A percentile compares a stretch with the other conserved stretches of the same genome.
Conservation (phyloP, 768 basidiomycete species). For the Nidularia sp. region DNA sequence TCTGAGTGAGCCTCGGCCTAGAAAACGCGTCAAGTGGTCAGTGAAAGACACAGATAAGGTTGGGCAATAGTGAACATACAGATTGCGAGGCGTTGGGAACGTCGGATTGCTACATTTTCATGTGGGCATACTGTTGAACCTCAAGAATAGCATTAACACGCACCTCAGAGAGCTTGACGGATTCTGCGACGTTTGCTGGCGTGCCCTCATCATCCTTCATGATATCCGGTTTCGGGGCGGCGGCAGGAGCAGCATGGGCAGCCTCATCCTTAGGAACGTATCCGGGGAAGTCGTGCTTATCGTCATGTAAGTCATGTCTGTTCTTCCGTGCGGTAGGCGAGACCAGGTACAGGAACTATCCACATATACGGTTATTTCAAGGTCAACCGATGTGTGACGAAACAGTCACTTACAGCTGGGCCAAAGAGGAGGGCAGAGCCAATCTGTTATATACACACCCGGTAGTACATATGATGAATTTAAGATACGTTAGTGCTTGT, state of each 20-base stretch:
- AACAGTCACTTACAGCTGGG: conserved; percentile 28
- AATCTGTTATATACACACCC: conserved; percentile 17
- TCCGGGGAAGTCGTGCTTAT: conserved; percentile 26
- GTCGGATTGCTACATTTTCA: conserved; percentile 16
- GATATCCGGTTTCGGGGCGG: conserved; percentile 13
- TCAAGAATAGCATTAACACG: conserved; percentile 5
- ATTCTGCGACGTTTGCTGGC: conserved; percentile 28
- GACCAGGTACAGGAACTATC: conserved; percentile 35
- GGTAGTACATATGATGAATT: background rate
- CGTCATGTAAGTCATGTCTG: conserved; percentile 25
- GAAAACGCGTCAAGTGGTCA: background rate
- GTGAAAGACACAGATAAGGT: background rate
- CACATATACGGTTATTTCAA: too few species aligned
- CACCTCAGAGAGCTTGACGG: conserved; percentile 26
- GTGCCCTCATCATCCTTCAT: conserved; percentile 38
- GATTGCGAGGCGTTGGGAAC: conserved; percentile 20
- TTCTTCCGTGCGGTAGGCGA: conserved; percentile 35
- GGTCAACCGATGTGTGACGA: too few species aligned
- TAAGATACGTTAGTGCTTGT: background rate
- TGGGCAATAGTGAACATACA: conserved; percentile 10
- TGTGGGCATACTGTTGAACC: background rate
- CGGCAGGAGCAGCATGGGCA: conserved; percentile 6
- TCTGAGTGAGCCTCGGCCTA: conserved; percentile 2
- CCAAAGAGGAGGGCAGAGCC: conserved; percentile 35
- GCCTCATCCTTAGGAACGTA: conserved; percentile 15